Percentiles rank a stretch among this genome's conserved stretches.
Conservation (phyloP, 2,329 filamentous ascomycete species). For the Endocalyx cinctus region DNA sequence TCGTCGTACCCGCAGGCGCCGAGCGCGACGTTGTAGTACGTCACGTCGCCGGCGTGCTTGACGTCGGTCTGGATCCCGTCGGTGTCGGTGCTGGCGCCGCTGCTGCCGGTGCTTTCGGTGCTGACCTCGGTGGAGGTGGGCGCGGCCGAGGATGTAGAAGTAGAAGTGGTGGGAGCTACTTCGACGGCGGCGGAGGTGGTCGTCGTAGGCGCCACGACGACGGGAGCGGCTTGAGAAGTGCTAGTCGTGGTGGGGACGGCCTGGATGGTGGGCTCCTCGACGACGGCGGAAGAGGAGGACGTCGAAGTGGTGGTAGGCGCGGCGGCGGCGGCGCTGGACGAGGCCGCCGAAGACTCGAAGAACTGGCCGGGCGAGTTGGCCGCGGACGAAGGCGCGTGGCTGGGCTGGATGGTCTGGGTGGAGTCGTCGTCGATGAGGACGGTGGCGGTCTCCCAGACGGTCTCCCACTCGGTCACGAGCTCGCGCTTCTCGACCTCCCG, state of each 20-base stretch:
- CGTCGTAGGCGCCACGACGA: conserved; percentile 9
- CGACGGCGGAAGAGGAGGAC: not conserved
- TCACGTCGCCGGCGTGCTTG: conserved; percentile 59
- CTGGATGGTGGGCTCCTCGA: not conserved
- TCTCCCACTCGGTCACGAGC: conserved; percentile 40
- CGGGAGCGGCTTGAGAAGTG: conserved; percentile 13
- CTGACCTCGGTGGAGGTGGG: conserved; percentile 14
- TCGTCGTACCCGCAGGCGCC: conserved; percentile 65
- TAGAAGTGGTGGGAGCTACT: conserved; percentile 5
- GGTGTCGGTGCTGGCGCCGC: conserved; percentile 25
- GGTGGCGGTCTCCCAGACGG: conserved; percentile 47
- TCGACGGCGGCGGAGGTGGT: conserved; percentile 12
- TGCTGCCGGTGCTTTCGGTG: conserved; percentile 18
- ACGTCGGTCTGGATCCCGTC: conserved; percentile 17
- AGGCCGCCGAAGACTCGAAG: conserved; percentile 25
- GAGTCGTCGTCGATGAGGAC: conserved; percentile 47
- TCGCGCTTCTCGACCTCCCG: too few species aligned
- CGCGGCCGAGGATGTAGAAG: conserved; percentile 5
- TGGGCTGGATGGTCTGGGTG: conserved; percentile 40
- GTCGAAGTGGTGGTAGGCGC: conserved; percentile 11
- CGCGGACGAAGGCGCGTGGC: conserved; percentile 9
- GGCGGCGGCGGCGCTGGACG: conserved; percentile 17
- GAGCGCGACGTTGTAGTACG: conserved; percentile 67
- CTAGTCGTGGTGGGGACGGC: conserved; percentile 11
- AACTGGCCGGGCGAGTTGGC: conserved; percentile 25